A percentile compares a stretch with the other conserved stretches of the same genome.
phyloP scores from a whole-genome alignment of 306 rosid species.

The Amphicarpaea edgeworthii region DNA sequence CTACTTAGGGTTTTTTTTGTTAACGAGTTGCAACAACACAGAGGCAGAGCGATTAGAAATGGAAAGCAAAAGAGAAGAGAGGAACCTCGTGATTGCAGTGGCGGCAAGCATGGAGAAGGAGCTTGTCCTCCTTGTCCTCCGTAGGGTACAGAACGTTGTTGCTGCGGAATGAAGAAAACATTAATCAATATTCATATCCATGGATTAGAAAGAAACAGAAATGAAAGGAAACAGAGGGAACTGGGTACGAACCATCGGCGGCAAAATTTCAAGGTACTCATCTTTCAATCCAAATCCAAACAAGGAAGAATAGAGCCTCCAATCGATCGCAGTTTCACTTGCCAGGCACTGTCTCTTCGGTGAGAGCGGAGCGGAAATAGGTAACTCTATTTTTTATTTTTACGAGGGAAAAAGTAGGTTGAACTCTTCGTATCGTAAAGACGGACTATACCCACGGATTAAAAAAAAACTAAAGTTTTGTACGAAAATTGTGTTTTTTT shows the following conservation, averaged over 20 bases:
- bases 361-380: too few relatives aligned
- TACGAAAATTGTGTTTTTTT: neutral
- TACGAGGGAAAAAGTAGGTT: too few relatives aligned
- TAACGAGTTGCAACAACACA: neutral
- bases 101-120: conserved; percentile 82
- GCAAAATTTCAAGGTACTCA: conserved; percentile 92
- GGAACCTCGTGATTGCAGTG: conserved; percentile 80
- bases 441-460: too few relatives aligned
- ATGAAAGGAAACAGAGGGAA: neutral
- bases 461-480: too few relatives aligned
- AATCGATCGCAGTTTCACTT: neutral
- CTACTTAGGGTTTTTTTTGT: neutral
- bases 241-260: conserved; percentile 65
- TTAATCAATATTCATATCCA: neutral
- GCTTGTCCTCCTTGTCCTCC: conserved; percentile 71
- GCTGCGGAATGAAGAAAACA: conserved; percentile 47
- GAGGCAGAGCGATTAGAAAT: neutral
- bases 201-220: neutral
- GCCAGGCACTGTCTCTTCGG: neutral
- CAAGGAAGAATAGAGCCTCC: neutral
- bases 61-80: neutral
- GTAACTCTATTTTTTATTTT: too few relatives aligned
- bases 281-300: conserved; percentile 42
- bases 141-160: conserved; percentile 84
- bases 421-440: too few relatives aligned